Evolutionary conservation across 805 yeast species (phyloP), one percentile per base, ranked within the genome.

Genomic region (Metahyphopichia silvanorum): DNA sequence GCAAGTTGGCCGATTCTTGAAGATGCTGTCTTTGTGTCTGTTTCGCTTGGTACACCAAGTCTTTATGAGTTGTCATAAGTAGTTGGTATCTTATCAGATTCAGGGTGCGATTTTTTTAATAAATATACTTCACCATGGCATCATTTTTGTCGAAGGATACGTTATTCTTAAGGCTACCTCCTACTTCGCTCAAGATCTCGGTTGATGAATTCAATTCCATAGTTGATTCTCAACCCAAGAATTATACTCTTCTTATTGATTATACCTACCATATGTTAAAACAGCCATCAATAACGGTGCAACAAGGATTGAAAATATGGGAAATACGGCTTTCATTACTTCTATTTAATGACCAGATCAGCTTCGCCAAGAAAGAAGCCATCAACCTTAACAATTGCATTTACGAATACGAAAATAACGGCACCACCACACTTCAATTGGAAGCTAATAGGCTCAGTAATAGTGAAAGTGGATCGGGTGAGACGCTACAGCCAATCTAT

Each of bases 311-410:
- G 12, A 42, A 39, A 25, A 21, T 63, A 15, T 66, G 71, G 71
- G 63, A 62, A 29, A 50, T 60, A 6, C 44, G 72, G n/a, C 43
- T 66, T 15, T 39, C 47, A 11, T 42, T 58, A 8, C 45, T 49
- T 9, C 32, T 65, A 4, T 64, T 64, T 45, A 51, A 47, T 32
- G 45, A 55, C 32, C 56, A 54, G 27, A 44, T 62, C 11, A 35
- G 39, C 3, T 30, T 34, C 5, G 71, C 71, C 4, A 60, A 56
- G 36, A 42, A 46, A 16, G 72, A 66, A 38, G 70, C 69, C 4
- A 47, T 60, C 25, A 51, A 48, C 29, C 38, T 66, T 30, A 66
- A 63, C 38, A 62, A 64, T 35, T 47, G 54, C 7, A 44, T 66
- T 18, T 66, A 60, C 37, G 32, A 51, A 23, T 37, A 40, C 15